A percentile compares a stretch with the other conserved stretches of the same genome.
Conservation (phyloP, 306 rosid species). For the Dalbergia cochinchinensis region DNA sequence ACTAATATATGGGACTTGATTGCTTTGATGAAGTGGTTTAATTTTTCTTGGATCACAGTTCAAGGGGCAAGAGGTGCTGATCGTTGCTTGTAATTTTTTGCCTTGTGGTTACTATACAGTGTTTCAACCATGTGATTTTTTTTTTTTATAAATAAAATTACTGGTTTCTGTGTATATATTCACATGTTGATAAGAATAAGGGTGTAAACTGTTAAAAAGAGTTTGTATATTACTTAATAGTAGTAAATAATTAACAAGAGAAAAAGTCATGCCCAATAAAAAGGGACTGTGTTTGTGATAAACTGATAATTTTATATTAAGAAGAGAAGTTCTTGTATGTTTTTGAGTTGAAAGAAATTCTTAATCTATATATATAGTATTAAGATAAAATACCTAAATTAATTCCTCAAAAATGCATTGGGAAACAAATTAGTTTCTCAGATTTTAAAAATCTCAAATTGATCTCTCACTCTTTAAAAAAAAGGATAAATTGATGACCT, state of each 20-base stretch:
- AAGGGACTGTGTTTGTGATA: background rate
- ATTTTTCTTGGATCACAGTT: background rate
- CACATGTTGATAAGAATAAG: background rate
- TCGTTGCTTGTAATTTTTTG: background rate
- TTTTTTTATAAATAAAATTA: background rate
- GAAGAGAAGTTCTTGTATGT: too few species aligned
- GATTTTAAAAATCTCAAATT: too few species aligned
- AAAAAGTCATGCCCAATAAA: too few species aligned
- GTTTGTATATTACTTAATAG: background rate
- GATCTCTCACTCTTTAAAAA: too few species aligned
- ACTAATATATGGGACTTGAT: background rate
- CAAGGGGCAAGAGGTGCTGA: conserved; percentile 19
- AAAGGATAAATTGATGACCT: too few species aligned
- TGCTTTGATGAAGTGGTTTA: background rate
- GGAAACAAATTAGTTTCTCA: too few species aligned
- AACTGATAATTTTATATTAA: background rate
- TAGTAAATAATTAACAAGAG: background rate
- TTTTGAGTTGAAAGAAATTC: too few species aligned
- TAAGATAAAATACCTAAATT: too few species aligned
- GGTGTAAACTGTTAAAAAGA: background rate
- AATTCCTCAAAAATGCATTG: too few species aligned
- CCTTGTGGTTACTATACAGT: background rate
- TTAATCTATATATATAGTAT: too few species aligned
- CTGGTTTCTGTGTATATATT: background rate
- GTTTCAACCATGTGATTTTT: background rate